These are phyloP conservation scores for Daldinia sp. DNA, from an alignment of 2,329 filamentous ascomycete species.

Conservation along the genomic window DNA sequence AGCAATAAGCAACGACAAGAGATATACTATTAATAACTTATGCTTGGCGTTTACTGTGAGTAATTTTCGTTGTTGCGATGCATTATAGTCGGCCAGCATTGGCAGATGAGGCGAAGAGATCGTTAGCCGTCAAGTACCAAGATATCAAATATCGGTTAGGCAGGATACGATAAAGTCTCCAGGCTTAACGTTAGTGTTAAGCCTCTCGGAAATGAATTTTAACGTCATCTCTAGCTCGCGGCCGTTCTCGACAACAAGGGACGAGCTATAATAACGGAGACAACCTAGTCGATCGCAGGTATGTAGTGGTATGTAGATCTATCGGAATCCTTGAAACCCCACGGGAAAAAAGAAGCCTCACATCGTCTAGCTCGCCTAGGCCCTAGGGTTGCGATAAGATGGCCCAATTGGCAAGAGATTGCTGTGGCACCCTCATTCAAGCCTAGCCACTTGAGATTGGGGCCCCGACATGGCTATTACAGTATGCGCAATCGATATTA, in stretches of 20 bases:
- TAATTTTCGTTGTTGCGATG: slow-evolving; percentile 12
- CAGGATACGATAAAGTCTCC: background rate
- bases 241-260: slow-evolving; percentile 10
- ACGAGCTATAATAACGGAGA: slow-evolving; percentile 12
- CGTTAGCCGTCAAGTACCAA: background rate
- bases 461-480: slow-evolving; percentile 22
- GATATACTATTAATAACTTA: slow-evolving; percentile 37
- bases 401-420: slow-evolving; percentile 20
- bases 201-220: slow-evolving; percentile 7
- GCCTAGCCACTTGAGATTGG: slow-evolving; percentile 21
- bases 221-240: slow-evolving; percentile 20
- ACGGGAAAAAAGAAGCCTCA: slow-evolving; percentile 8
- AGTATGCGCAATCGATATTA: slow-evolving; percentile 2
- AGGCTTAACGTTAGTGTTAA: slow-evolving; percentile 8
- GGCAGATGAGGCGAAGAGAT: slow-evolving; percentile 12
- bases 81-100: background rate
- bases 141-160: slow-evolving; percentile 3
- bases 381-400: slow-evolving; percentile 11
- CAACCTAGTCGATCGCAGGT: slow-evolving; percentile 10
- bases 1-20: slow-evolving; percentile 26
- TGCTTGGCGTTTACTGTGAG: slow-evolving; percentile 18
- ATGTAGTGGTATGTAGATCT: background rate
- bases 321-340: slow-evolving; percentile 16
- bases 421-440: slow-evolving; percentile 23
- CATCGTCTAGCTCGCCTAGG: slow-evolving; percentile 19